Evolutionary conservation across 176 grass and related monocot species (phyloP).

Genomic region (Hsuehochloa calcarea): DNA sequence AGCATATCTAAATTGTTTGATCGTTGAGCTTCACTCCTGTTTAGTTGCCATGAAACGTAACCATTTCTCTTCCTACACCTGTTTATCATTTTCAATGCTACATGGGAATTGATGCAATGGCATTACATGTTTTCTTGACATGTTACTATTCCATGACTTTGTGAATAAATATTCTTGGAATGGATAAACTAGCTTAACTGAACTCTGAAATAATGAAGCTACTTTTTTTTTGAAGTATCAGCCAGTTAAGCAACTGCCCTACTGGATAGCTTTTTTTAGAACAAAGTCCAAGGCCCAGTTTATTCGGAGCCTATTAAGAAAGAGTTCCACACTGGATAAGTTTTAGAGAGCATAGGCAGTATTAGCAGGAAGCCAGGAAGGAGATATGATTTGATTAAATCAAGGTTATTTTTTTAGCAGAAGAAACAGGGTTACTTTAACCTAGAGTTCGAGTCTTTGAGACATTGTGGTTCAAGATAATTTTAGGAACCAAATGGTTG

Average conservation of each 20-base stretch:
- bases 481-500: background rate
- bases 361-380: conserved; percentile 5
- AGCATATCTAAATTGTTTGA: background rate
- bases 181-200: background rate
- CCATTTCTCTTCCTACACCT: background rate
- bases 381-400: background rate
- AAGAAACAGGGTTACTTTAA: conserved; percentile 2
- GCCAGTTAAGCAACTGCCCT: background rate
- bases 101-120: background rate
- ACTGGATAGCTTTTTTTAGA: background rate
- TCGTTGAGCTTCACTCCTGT: background rate
- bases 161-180: conserved; percentile 7
- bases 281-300: background rate
- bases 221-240: background rate
- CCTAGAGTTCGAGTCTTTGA: background rate
- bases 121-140: background rate
- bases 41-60: conserved; percentile 14
- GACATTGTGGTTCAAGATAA: background rate
- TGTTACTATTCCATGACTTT: background rate
- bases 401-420: background rate
- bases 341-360: background rate
- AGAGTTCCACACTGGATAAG: background rate
- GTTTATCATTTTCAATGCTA: conserved; percentile 5
- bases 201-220: background rate
- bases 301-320: background rate